Conservation (phyloP, 768 basidiomycete species). For the Russula lepida region DNA sequence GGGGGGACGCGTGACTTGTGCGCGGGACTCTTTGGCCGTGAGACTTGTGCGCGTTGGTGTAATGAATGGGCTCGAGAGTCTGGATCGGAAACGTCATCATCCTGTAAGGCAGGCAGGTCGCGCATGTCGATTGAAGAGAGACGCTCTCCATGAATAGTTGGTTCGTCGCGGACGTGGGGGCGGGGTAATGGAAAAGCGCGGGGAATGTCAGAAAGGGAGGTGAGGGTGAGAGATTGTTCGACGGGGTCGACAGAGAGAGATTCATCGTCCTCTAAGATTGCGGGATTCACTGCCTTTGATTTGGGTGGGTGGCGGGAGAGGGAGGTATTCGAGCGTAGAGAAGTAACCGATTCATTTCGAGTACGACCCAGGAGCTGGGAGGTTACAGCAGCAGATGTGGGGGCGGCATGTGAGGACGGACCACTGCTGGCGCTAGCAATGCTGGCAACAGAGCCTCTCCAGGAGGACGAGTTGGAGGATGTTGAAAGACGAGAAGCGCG, state of each 20-base stretch:
- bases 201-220: conserved; percentile 26
- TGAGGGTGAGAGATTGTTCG: conserved; percentile 17
- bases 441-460: conserved; percentile 26
- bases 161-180: conserved; percentile 6
- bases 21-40: neutral
- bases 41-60: conserved; percentile 11
- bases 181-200: conserved; percentile 16
- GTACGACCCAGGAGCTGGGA: neutral
- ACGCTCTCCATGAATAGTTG: conserved; percentile 21
- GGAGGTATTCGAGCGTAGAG: conserved; percentile 26
- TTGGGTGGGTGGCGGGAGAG: conserved; percentile 19
- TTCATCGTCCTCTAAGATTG: conserved; percentile 29
- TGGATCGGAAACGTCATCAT: conserved; percentile 23
- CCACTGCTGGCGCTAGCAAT: conserved; percentile 23
- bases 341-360: conserved; percentile 22
- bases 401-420: conserved; percentile 11
- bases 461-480: conserved; percentile 21
- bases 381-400: conserved; percentile 19
- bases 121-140: conserved; percentile 28
- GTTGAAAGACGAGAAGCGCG: conserved; percentile 29
- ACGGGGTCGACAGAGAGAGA: conserved; percentile 1
- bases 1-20: conserved; percentile 6
- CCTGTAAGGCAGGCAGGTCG: conserved; percentile 26
- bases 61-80: conserved; percentile 4
- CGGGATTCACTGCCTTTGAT: conserved; percentile 23